Base-by-base conservation (phyloP, 345 rosid species). In the Sisymbrium irio region DNA sequence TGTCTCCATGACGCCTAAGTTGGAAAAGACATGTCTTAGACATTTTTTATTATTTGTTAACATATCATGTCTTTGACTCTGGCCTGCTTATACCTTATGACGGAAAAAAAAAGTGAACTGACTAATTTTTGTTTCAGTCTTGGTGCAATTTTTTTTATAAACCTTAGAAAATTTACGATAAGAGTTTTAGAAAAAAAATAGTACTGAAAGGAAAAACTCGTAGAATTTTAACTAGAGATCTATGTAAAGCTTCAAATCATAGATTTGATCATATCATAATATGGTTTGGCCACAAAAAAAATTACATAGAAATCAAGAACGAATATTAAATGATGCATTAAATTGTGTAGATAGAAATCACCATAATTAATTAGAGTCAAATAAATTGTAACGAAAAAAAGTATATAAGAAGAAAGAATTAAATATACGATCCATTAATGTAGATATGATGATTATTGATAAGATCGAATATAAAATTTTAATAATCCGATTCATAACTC, bases 371-470 rank as follows among this genome's bases (percentile, higher is more conserved):
- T 51, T 28, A 62, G 30, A 71, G 42, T 27, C 22, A 71, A 49
- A 71, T 47, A 59, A 47, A 59, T 12, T 4, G 8, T 10, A 25
- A 20, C n/a, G 9, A 55, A 33, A 19, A 20, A 9, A 19, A 27
- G 15, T 8, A n/a, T n/a, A n/a, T n/a, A n/a, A n/a, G n/a, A n/a
- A n/a, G n/a, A n/a, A n/a, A n/a, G n/a, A n/a, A n/a, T 11, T 3
- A 35, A 71, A 37, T 72, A 40, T 51, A 40, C 62, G 59, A 49
- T 22, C 45, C 68, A 51, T 30, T 62, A 51, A 32, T 40, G 36
- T 18, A 30, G 33, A n/a, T 40, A 30, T 51, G 36, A 41, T 51
- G 33, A 41, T 2, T 42, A 35, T 0, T 32, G 71, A 72, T 72
- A 72, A 51, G 62, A 51, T 72, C 36, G 51, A 30, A 72, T 70